Evolutionary conservation across 768 basidiomycete genomes (phyloP), one percentile per base, ranked within the genome.

Genomic region (Leccinum subgranulosum): DNA sequence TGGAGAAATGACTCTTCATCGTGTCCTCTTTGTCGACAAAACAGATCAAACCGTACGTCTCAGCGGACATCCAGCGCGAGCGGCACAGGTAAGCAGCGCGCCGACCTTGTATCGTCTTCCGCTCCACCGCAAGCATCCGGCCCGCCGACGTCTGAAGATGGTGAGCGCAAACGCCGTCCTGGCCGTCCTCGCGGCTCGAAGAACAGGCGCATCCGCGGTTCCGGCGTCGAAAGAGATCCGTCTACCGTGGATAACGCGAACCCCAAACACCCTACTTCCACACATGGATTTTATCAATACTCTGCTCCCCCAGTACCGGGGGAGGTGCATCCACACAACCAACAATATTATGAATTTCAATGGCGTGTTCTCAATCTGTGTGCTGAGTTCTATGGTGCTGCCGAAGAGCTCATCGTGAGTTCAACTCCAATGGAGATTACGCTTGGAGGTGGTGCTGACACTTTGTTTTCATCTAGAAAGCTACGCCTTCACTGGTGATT

Each of bases 301-400:
- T 70, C 74, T 43, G 69, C 70, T 49, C 73, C 76, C 28, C 75
- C 79, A 48, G 71, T 74, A 28, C 71, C 79, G 25, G 75, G 81
- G 12, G 78, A 77, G 47, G 75, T 85, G 25, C 82, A 81, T 56
- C 76, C 84, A 3, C 83, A 86, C 61, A 88, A 88, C 67, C 86
- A 89, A 60, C 84, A 85, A 65, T 91, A 89, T 70, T 90, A 89
- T 70, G 88, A 92, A 67, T 92, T 92, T 66, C 90, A 92, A 69
- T 92, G 90, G 90, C 84, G 88, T 54, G 83, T 90, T 41, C 70
- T 92, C 56, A 90, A 90, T 65, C 75, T 92, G 41, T 92, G 90
- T 70, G 85, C 88, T 1, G 90, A 92, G 68, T 92, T 92, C 69
- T 92, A 92, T 73, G 86, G 84, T 27, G 90, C 90, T 6, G 90